Evolutionary conservation across 1,139 yeast genomes (phyloP).

Genomic region (Candida anutae): DNA sequence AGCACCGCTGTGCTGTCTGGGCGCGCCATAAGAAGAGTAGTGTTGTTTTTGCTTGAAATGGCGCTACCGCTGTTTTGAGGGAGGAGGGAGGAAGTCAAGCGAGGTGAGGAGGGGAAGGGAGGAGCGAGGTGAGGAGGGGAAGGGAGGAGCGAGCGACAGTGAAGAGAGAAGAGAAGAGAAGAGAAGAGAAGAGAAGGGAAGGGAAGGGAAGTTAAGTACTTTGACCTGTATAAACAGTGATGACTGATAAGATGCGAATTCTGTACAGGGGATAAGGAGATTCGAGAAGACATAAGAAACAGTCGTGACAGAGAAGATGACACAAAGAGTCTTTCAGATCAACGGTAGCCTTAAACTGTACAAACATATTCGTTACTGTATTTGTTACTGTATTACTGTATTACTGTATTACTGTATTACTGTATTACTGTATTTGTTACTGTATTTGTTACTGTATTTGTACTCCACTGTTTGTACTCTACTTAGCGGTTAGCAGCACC

Average conservation of each 20-base stretch:
- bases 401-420: no score
- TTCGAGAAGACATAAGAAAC: background rate
- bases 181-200: background rate
- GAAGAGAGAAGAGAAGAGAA: background rate
- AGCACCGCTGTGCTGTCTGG: no score
- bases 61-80: no score
- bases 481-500: conserved; percentile 33
- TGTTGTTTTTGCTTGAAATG: no score
- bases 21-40: no score
- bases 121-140: background rate
- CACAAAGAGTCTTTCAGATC: no score
- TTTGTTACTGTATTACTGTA: no score
- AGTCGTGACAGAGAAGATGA: background rate
- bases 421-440: no score
- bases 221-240: background rate
- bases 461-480: no score
- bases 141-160: background rate
- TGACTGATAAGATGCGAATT: background rate
- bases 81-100: background rate
- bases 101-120: background rate
- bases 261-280: background rate
- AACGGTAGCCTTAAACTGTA: no score
- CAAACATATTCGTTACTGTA: no score
- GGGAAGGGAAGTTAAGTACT: background rate
- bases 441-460: no score